Base-by-base conservation (phyloP, 2,329 filamentous ascomycete genomes). In the Amylocarpus encephaloides region DNA sequence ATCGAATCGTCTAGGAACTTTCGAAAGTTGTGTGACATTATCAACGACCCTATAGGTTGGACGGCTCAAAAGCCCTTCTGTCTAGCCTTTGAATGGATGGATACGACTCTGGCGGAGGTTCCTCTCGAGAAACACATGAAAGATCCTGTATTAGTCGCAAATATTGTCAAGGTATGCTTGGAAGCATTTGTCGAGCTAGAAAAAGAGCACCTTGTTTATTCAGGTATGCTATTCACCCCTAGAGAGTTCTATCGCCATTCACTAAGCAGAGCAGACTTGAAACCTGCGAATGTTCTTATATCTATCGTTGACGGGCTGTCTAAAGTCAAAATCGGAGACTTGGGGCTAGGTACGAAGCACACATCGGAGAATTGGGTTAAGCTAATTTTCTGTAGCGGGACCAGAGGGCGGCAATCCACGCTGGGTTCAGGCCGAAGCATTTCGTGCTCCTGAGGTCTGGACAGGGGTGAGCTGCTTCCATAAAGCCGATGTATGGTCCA, bases 401-500 rank as follows among this genome's bases (percentile, higher is more conserved):
- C 40, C 40, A 44, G 48, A 50, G 41, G 48, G 48, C 34, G 22
- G 33, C 16, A 50, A 50, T 45, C 41, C 41, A 38, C 48, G 48
- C 41, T 50, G 41, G 48, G 48, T 44, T 30, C 41, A 50, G 41
- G 40, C 48, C 34, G 41, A 44, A 44, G 41, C 48, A 40, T 48
- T 48, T 41, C 46, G 36, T 51, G 51, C 48, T 48, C 43, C 36
- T 43, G 47, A 53, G 48, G 51, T 50, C 40, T 54, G 48, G 51
- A 54, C 44, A 48, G 18, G 48, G 44, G 48, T 54, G 44, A 48
- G 43, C 39, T 54, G 51, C 48, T 51, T 51, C 26, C 44, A 51
- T 54, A 54, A 51, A 44, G 43, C 48, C 29, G 51, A 54, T 51
- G 44, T 54, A 45, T 54, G 51, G 51, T 48, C 51, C 46, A 42